Evolutionary conservation across 2,329 filamentous ascomycete species (phyloP), one percentile per base, ranked within the genome.

Genomic region (Elsinoe necatrix): DNA sequence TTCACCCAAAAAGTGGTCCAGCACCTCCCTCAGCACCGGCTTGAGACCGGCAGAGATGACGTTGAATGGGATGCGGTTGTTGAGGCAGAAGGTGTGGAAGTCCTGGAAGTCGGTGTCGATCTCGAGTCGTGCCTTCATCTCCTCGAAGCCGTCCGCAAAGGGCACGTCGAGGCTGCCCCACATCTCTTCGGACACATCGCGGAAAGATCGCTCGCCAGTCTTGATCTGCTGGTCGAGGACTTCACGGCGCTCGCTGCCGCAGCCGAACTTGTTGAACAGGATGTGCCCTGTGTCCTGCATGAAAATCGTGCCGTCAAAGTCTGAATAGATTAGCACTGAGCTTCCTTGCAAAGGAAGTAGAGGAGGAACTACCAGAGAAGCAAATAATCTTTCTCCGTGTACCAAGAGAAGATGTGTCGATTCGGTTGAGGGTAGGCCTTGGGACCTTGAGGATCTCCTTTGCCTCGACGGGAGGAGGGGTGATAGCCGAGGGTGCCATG

Each of bases 281-380:
- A 86, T 78, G 66, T 86, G 83, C 43, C 84, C 84, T 1, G 81
- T 85, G 63, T 85, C 81, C 74, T 65, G 58, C 63, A 64, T 83
- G 73, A 85, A 85, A 61, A 87, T 87, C 3, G 83, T 86, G 60
- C 83, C 83, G 67, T 86, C 83, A 63, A 87, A 86, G 68, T 86
- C 82, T 84, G 58, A 50, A 7, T 20, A 50, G 39, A 50, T 59
- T 50, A 59, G 57, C 55, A 35, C 48, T 57, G 41, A 45, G 54
- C 63, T 14, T 25, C 9, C 60, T n/a, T n/a, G 62, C 55, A 41
- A 29, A 16, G 41, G 52, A 16, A 14, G 16, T n/a, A 47, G n/a
- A 35, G 29, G 54, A 37, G 48, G 18, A 59, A 70, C 54, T 73
- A 80, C 77, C 78, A 63, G 79, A 81, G 64, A 81, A 81, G 66